Base-by-base conservation (phyloP, 2,329 filamentous ascomycete species). In the Phyllachora maydis region DNA sequence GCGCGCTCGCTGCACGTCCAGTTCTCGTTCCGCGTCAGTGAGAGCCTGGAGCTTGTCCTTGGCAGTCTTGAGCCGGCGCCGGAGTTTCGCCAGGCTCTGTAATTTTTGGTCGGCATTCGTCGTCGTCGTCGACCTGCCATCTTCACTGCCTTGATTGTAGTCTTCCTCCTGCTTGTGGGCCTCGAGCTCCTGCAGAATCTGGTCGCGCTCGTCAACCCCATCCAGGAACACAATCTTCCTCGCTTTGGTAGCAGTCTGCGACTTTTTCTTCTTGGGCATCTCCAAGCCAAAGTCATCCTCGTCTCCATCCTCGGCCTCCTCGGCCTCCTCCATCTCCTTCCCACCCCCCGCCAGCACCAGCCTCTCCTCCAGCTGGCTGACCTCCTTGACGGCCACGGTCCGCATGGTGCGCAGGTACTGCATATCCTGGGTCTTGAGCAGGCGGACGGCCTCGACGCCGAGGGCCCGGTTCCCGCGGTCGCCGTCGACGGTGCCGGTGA, bases 401-500 rank as follows among this genome's bases (percentile, higher is more conserved):
- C 62, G 51, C 52, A 66, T 61, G 12, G 65, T 69, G 30, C 69
- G 50, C 14, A 74, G 41, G 39, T 75, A 75, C 3, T 60, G 67
- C 15, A 70, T 42, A 36, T 76, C 70, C 44, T 76, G 70, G 3
- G 68, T 75, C 51, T 75, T 76, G 31, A 74, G 56, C 12, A 74
- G 47, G 11, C 68, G 53, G 13, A 68, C 63, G 2, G 56, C 55
- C 12, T 73, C 63, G 18, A 63, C 40, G 23, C 58, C 52, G 40
- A 75, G 38, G 4, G 52, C 49, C 29, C 49, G 50, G 36, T 65
- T 66, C 9, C 65, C 64, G 23, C 65, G 52, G 37, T 68, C 60
- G 23, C 61, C 65, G 28, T 57, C 49, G 0, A 68, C 55, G 0
- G 54, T 64, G 16, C 66, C 67, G 2, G 46, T 56, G 49, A 59